phyloP scores from a whole-genome alignment of 2,329 filamentous ascomycete genomes.

The Ophiostoma novo-ulmi region DNA sequence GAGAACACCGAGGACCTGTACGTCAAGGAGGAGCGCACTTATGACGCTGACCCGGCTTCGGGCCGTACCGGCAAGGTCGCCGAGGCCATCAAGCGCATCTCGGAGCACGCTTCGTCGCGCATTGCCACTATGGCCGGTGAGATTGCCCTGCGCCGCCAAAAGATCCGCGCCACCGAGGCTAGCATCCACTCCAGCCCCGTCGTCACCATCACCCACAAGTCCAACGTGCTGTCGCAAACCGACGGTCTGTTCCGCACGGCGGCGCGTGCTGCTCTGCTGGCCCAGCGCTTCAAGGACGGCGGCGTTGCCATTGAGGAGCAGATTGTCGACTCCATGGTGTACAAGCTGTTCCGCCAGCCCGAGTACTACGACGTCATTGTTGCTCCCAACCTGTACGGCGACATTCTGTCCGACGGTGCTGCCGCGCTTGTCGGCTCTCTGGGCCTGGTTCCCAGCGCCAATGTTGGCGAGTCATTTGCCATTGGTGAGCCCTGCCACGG shows the following conservation, averaged over 20 bases:
- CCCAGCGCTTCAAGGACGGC: constrained; percentile 51
- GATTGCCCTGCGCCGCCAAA: constrained; percentile 81
- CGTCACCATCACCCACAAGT: constrained; percentile 98
- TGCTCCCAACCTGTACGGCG: constrained; percentile 93
- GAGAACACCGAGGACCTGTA: constrained; percentile 99
- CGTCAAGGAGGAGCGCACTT: constrained; percentile 92
- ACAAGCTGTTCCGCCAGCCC: constrained; percentile 97
- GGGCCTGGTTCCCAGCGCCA: constrained; percentile 88
- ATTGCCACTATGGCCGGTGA: constrained; percentile 93
- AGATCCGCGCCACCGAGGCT: constrained; percentile 57
- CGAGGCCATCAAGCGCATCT: constrained; percentile 97
- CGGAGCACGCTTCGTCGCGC: constrained; percentile 73
- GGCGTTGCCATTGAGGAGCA: constrained; percentile 78
- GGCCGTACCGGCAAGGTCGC: constrained; percentile 73
- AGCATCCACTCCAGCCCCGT: constrained; percentile 65
- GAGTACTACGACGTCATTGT: constrained; percentile 96
- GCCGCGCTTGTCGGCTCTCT: constrained; percentile 88
- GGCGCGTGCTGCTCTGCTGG: constrained; percentile 65
- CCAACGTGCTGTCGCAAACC: constrained; percentile 92
- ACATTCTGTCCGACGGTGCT: constrained; percentile 92
- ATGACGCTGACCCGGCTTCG: constrained; percentile 45
- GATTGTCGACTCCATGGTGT: constrained; percentile 98
- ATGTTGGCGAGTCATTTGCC: constrained; percentile 88
- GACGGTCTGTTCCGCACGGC: constrained; percentile 90
- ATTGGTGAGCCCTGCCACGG: constrained; percentile 99